These are phyloP conservation scores for Medicago arabica DNA, from an alignment of 306 rosid genomes.

Conservation along the genomic window DNA sequence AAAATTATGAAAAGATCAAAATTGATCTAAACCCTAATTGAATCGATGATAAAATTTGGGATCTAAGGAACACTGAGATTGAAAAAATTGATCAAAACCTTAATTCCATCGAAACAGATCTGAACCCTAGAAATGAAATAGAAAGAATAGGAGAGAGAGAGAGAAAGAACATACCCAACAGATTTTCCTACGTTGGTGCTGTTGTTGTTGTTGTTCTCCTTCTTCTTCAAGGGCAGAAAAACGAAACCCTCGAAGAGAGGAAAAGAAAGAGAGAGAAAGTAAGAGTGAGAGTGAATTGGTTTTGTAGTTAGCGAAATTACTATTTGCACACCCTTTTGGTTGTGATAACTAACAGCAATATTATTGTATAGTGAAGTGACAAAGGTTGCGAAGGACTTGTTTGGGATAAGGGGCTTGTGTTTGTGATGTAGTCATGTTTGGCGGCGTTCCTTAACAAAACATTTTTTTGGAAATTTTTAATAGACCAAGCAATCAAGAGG, in stretches of 20 bases:
- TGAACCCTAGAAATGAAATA: constrained; percentile 11
- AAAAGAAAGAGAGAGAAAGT: not conserved
- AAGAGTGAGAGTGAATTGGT: not conserved
- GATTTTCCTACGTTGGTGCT: not conserved
- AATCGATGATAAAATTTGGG: not conserved
- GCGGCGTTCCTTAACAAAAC: too few species aligned
- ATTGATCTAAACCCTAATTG: not conserved
- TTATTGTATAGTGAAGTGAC: too few species aligned
- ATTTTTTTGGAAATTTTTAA: too few species aligned
- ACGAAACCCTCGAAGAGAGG: constrained; percentile 43
- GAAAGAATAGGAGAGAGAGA: not conserved
- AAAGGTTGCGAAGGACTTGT: too few species aligned
- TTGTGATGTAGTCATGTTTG: too few species aligned
- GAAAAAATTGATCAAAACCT: not conserved
- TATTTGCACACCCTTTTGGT: not conserved
- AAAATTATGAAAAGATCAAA: not conserved
- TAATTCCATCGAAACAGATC: constrained; percentile 30
- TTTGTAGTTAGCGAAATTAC: constrained; percentile 9
- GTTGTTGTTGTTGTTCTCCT: not conserved
- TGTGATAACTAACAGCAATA: too few species aligned
- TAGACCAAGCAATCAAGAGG: too few species aligned
- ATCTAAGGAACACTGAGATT: not conserved
- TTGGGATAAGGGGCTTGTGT: too few species aligned
- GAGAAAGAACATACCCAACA: constrained; percentile 34
- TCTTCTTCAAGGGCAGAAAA: constrained; percentile 8